Evolutionary conservation across 106 monocot genomes (phyloP), one percentile per base, ranked within the genome.

Genomic region (Iris macrosiphon): DNA sequence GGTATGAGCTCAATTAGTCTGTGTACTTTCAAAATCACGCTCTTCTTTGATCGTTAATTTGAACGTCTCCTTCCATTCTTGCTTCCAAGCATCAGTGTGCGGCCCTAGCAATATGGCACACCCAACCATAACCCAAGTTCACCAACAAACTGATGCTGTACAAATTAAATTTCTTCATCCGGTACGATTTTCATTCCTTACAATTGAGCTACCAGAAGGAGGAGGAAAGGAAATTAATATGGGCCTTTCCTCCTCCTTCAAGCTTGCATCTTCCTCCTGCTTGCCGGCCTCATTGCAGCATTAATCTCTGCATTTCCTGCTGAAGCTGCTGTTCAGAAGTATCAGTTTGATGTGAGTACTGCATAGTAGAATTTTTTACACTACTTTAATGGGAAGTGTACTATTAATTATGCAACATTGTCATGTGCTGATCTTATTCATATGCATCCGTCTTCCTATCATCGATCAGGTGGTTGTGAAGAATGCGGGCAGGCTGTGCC

Each of bases 321-420:
- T 5, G 63, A 71, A 54, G 83, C 78, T 40, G 79, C 64, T 19
- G 22, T 67, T 7, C 78, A 63, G 70, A 72, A 66, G 41, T 83
- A 83, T 21, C 83, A 79, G 20, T 78, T 83, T 40, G 78, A 83
- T 58, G 83, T 83, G n/a, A n/a, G n/a, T n/a, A n/a, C n/a, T n/a
- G 70, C 44, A 5, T 16, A 11, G 32, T 14, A 1, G 6, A 33
- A 13, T 1, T 20, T 47, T 10, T 11, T 28, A 3, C 12, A 2
- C 21, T 1, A 2, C 41, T 10, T 38, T 4, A 38, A 38, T 10
- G 13, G 0, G 1, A 1, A 38, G 4, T n/a, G 14, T 2, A 42
- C 4, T 13, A 42, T 1, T 1, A n/a, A 43, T 3, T 14, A 16
- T n/a, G 6, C 1, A 16, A 5, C 12, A 9, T 3, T 17, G 4